phyloP scores from a whole-genome alignment of 176 grass and related monocot species.

The Avena insularis region DNA sequence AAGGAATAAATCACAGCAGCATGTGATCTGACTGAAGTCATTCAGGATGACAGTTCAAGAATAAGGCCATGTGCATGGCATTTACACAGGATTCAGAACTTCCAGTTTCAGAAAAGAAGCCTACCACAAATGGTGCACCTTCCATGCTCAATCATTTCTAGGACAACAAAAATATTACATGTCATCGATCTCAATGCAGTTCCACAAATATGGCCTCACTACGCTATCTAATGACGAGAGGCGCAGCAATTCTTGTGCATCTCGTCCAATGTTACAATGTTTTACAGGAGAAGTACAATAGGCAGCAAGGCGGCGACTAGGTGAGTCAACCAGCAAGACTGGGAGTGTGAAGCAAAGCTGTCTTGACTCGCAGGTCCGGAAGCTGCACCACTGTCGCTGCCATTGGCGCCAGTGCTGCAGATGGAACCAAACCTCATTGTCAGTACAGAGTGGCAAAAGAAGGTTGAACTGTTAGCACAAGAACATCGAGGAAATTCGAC shows the following conservation, averaged over 20 bases:
- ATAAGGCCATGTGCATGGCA: neutral
- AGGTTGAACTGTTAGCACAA: neutral
- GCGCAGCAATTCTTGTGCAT: constrained; percentile 42
- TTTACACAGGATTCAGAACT: neutral
- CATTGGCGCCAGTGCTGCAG: constrained; percentile 68
- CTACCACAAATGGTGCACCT: constrained; percentile 14
- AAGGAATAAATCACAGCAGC: neutral
- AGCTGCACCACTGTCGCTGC: constrained; percentile 47
- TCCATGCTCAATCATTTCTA: constrained; percentile 34
- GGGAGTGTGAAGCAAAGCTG: constrained; percentile 51
- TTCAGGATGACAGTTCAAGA: neutral
- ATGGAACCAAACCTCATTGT: constrained; percentile 33
- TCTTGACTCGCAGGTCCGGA: constrained; percentile 65
- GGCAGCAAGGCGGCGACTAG: constrained; percentile 35
- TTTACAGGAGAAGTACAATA: constrained; percentile 68
- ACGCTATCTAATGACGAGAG: constrained; percentile 49
- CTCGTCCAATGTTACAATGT: constrained; percentile 55
- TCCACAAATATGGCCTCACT: constrained; percentile 42
- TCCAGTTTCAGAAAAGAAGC: neutral
- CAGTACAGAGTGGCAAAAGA: constrained; percentile 10
- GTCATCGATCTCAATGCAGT: constrained; percentile 38
- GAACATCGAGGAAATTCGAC: neutral
- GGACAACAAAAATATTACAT: constrained; percentile 35
- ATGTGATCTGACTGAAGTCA: neutral
- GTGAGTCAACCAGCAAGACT: constrained; percentile 35